phyloP scores from a whole-genome alignment of 1,284 basidiomycete genomes.

The Xerocomus cyaneibrunnescens region DNA sequence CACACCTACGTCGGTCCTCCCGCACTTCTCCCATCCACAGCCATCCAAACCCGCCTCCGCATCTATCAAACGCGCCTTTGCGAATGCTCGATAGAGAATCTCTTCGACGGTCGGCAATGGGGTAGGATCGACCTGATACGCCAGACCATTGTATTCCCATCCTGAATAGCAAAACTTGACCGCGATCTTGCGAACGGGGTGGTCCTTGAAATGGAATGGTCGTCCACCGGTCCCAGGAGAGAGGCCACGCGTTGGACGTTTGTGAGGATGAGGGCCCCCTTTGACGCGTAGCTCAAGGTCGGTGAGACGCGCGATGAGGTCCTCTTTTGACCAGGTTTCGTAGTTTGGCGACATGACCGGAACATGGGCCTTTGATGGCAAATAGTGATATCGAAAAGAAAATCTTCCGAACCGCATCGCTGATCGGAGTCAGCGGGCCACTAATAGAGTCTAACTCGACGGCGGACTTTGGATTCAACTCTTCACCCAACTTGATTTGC shows the following conservation, averaged over 20 bases:
- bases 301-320: conserved; percentile 62
- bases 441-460: too few species aligned
- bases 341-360: conserved; percentile 42
- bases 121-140: conserved; percentile 69
- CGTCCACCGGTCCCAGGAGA: conserved; percentile 22
- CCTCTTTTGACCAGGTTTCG: conserved; percentile 61
- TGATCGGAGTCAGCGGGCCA: background rate
- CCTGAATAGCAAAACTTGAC: conserved; percentile 93
- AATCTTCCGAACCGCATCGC: conserved; percentile 30
- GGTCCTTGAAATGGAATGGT: conserved; percentile 62
- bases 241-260: conserved; percentile 4
- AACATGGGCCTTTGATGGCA: conserved; percentile 29
- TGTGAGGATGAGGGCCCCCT: conserved; percentile 3
- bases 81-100: conserved; percentile 81
- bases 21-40: conserved; percentile 90
- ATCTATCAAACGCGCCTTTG: conserved; percentile 75
- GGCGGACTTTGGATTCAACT: too few species aligned
- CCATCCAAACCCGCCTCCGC: conserved; percentile 73
- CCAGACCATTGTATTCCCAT: conserved; percentile 89
- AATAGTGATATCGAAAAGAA: conserved; percentile 30
- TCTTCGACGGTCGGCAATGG: conserved; percentile 89
- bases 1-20: conserved; percentile 93
- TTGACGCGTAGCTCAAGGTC: conserved; percentile 45
- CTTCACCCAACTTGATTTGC: too few species aligned
- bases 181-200: conserved; percentile 86